A percentile compares a stretch with the other conserved stretches of the same genome.
Conservation (phyloP, 78 protist species). For the Dictyostelium citrinum region DNA sequence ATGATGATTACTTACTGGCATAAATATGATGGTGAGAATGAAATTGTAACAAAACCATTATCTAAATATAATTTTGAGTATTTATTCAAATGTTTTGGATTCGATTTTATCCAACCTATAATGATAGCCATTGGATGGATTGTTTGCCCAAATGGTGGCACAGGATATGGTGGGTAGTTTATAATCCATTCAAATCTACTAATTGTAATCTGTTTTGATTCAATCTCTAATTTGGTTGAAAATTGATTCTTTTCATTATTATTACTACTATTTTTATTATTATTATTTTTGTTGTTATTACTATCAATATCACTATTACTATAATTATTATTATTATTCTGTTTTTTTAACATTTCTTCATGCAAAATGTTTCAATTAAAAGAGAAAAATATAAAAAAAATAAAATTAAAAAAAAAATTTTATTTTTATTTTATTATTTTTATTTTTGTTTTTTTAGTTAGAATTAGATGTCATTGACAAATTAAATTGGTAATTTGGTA, state of each 20-base stretch:
- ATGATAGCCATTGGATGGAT: conserved; percentile 34
- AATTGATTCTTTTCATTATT: neutral
- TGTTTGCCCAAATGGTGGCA: conserved; percentile 25
- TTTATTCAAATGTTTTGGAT: neutral
- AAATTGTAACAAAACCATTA: conserved; percentile 45
- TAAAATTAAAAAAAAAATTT: too few relatives aligned
- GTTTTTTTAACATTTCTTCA: too few relatives aligned
- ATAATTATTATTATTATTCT: too few relatives aligned
- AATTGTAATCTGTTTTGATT: neutral
- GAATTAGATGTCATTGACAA: too few relatives aligned
- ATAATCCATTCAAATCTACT: neutral
- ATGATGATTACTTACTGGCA: conserved; percentile 71
- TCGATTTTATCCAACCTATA: conserved; percentile 51
- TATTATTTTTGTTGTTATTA: neutral
- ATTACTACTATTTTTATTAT: neutral
- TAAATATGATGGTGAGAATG: conserved; percentile 21
- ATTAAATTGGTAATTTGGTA: too few relatives aligned
- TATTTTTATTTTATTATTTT: too few relatives aligned
- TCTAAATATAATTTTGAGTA: conserved; percentile 37
- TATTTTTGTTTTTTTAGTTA: too few relatives aligned
- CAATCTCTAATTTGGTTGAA: neutral
- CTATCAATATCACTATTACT: too few relatives aligned
- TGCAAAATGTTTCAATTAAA: too few relatives aligned
- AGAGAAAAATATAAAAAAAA: too few relatives aligned
- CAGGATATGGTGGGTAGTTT: conserved; percentile 14